Percentiles rank a stretch among this genome's conserved stretches.
Conservation (phyloP, 208 protist genomes). For the Crithidia bombi region DNA sequence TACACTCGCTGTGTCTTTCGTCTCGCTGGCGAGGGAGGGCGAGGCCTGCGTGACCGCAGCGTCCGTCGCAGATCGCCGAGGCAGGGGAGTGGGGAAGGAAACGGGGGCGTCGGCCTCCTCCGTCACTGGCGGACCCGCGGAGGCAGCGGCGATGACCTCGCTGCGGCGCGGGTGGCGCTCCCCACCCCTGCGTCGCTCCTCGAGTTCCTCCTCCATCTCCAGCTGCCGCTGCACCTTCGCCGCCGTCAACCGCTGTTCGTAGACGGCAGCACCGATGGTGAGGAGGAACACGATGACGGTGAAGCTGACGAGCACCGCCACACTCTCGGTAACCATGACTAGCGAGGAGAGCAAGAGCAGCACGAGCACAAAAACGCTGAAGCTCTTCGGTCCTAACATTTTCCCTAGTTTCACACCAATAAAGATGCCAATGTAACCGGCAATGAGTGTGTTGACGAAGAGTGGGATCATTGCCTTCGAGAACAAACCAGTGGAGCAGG, state of each 20-base stretch:
- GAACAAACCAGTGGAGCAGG: conserved; percentile 30
- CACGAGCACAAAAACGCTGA: conserved; percentile 43
- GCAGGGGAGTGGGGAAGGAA: neutral
- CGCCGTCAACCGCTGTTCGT: conserved; percentile 31
- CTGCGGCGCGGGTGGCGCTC: neutral
- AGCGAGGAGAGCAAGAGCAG: conserved; percentile 46
- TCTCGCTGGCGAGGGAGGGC: neutral
- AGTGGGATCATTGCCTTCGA: conserved; percentile 36
- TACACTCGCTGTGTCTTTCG: conserved; percentile 8
- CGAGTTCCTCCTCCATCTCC: conserved; percentile 30
- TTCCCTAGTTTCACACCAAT: conserved; percentile 42
- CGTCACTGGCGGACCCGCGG: neutral
- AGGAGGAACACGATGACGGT: conserved; percentile 14
- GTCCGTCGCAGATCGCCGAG: neutral
- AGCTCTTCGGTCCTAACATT: conserved; percentile 41
- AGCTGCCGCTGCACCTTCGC: conserved; percentile 29
- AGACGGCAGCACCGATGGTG: conserved; percentile 25
- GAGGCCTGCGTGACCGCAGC: neutral
- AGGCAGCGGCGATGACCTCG: neutral
- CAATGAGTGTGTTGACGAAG: conserved; percentile 32
- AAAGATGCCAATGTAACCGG: conserved; percentile 37
- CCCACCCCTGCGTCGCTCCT: conserved; percentile 9
- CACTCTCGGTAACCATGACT: conserved; percentile 40
- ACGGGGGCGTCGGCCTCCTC: neutral
- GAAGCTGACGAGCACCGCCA: conserved; percentile 25